phyloP scores from a whole-genome alignment of 768 basidiomycete species.

The Agrocybe pediades region DNA sequence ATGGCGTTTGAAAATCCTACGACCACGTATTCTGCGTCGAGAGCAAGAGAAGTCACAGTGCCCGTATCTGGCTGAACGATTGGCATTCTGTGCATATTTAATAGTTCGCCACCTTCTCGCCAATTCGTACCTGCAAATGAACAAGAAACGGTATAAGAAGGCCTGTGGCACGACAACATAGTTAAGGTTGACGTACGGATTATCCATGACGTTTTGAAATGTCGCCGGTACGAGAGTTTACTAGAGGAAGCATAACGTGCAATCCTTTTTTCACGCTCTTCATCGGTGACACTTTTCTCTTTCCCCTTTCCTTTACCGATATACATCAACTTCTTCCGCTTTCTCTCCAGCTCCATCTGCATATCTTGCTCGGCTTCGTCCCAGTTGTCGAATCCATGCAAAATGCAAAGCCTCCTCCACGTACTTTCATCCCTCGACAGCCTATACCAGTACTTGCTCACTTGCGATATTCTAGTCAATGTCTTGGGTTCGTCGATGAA shows the following conservation, averaged over 20 bases:
- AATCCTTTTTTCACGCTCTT: neutral
- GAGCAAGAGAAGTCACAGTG: constrained; percentile 78
- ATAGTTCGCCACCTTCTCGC: constrained; percentile 71
- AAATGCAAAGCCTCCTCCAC: constrained; percentile 77
- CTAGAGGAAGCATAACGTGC: constrained; percentile 4
- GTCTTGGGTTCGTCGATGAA: constrained; percentile 78
- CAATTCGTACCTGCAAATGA: constrained; percentile 69
- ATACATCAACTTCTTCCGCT: neutral
- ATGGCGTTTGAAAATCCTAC: constrained; percentile 86
- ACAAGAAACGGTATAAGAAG: neutral
- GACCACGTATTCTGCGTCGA: constrained; percentile 83
- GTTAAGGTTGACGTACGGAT: constrained; percentile 52
- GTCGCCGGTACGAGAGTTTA: constrained; percentile 59
- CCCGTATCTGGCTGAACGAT: constrained; percentile 22
- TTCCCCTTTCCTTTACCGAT: neutral
- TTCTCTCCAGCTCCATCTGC: constrained; percentile 10
- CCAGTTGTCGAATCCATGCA: constrained; percentile 48
- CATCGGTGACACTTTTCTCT: neutral
- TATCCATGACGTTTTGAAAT: constrained; percentile 74
- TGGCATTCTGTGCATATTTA: constrained; percentile 63
- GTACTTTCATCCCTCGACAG: constrained; percentile 75
- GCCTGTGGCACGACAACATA: neutral
- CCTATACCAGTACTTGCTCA: constrained; percentile 70
- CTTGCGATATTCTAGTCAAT: constrained; percentile 67
- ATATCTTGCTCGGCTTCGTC: constrained; percentile 11